Base-by-base conservation (phyloP, 2,329 filamentous ascomycete genomes). In the Neoascochyta sp. region DNA sequence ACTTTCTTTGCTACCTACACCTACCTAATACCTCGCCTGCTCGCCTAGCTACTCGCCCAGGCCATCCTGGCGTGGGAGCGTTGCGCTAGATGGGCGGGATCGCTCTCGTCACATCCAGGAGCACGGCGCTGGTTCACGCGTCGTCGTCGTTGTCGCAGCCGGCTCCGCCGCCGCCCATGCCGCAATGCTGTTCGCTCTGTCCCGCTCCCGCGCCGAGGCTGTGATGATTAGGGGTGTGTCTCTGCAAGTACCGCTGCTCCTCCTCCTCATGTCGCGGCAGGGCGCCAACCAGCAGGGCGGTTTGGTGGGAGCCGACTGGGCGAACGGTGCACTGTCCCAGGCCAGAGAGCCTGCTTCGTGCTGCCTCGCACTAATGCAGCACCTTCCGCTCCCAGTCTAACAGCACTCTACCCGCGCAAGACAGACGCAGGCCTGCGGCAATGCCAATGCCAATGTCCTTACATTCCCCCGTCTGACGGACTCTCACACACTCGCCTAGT, bases 101-200 rank as follows among this genome's bases (percentile, higher is more conserved):
- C 34, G 29, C 29, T 27, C 22, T 32, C 22, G 21, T 37, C 34
- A 37, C 34, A 37, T 38, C 35, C 35, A 38, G 35, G 29, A 22
- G 23, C 27, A 29, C 17, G 35, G 23, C 30, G 27, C 35, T 38
- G 35, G 35, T 30, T 33, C 30, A 30, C 24, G 26, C 35, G 30
- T 29, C 35, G 27, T n/a, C n/a, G n/a, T n/a, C n/a, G n/a, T n/a
- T n/a, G n/a, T n/a, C n/a, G n/a, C n/a, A 33, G 18, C 33, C 11
- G 30, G 34, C 7, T 7, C 7, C 7, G 18, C 18, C 18, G 7
- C 18, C 10, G 10, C 18, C 7, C 18, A 20, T 7, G 7, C n/a
- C n/a, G n/a, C n/a, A n/a, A 20, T 20, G 18, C 18, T 7, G 18
- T 20, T 7, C 18, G 10, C 18, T 20, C 29, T 21, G 12, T 19